Evolutionary conservation across 495 filamentous ascomycete species (phyloP).

Genomic region (Aspergillus sclerotiicarbonarius): DNA sequence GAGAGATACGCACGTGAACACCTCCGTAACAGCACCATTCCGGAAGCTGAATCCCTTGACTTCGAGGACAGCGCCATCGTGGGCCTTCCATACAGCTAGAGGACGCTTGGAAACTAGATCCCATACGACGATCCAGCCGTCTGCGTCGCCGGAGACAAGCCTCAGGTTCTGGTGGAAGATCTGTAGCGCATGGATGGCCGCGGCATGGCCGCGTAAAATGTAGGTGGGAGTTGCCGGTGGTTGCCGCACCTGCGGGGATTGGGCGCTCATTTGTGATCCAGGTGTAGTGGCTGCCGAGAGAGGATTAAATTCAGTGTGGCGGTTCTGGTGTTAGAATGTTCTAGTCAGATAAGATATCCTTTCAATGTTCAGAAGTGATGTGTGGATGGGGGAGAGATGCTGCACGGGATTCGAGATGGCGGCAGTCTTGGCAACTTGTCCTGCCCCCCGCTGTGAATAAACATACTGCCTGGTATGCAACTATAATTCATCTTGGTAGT

Average conservation of each 20-base stretch:
- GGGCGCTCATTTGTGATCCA: constrained; percentile 2
- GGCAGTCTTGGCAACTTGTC: no score
- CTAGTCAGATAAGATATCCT: no score
- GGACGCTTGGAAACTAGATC: constrained; percentile 78
- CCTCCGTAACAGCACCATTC: constrained; percentile 53
- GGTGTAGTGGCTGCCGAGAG: no score
- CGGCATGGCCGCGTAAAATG: constrained; percentile 81
- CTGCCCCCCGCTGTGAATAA: no score
- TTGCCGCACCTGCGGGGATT: constrained; percentile 9
- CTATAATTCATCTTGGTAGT: no score
- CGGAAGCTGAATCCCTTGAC: constrained; percentile 54
- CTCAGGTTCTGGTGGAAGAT: constrained; percentile 73
- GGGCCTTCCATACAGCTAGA: constrained; percentile 82
- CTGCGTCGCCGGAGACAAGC: constrained; percentile 82
- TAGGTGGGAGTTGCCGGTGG: constrained; percentile 72
- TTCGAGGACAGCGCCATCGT: constrained; percentile 74
- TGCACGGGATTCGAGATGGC: no score
- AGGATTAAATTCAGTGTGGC: no score
- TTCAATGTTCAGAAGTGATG: no score
- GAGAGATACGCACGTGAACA: constrained; percentile 63
- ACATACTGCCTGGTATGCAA: no score
- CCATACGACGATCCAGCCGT: constrained; percentile 89
- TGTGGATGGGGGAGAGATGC: no score
- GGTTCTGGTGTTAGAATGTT: no score
- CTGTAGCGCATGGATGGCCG: constrained; percentile 74